Base-by-base conservation (phyloP, 805 yeast genomes). In the Teunomyces atbi region DNA sequence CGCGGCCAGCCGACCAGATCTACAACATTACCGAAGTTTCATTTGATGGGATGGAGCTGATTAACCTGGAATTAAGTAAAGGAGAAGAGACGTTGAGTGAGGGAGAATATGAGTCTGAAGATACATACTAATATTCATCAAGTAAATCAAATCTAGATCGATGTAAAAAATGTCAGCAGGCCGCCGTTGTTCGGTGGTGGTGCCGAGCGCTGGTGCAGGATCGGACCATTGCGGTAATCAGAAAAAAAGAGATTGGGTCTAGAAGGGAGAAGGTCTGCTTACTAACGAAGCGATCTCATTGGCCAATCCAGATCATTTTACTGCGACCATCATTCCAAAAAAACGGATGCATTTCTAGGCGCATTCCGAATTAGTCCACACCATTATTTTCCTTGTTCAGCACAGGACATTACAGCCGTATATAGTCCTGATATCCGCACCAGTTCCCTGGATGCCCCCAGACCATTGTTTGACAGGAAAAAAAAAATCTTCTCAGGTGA, bases 1-100 rank as follows among this genome's bases (percentile, higher is more conserved):
- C 57, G 15, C 18, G 56, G 18, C 53, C 46, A 18, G 37, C 6
- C 5, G 39, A 36, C 16, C 28, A 18, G n/a, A 57, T 58, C 12
- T 59, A 61, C 41, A 54, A 57, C 26, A 59, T 60, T 10, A 44
- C 55, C 11, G 66, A 61, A 38, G 49, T 49, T 18, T 53, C 65
- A 5, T 41, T 54, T n/a, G 54, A 55, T 42, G 64, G 56, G 38
- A 45, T 52, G 5, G 60, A 55, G 28, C 64, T 59, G 63, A 50
- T 59, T 11, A 45, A 52, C 23, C 59, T 45, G 34, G 46, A 21
- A 29, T 34, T 28, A 32, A 45, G 34, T 15, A 38, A 38, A 12
- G 33, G 42, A 1, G 23, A 38, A 13, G 27, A 29, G 20, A 40
- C 43, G 23, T 37, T 40, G 48, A 48, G 18, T 21, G 34, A 27